Percentiles rank a stretch among this genome's conserved stretches.
phyloP scores from a whole-genome alignment of 2,329 filamentous ascomycete species.

The Raffaelea ambrosiae region DNA sequence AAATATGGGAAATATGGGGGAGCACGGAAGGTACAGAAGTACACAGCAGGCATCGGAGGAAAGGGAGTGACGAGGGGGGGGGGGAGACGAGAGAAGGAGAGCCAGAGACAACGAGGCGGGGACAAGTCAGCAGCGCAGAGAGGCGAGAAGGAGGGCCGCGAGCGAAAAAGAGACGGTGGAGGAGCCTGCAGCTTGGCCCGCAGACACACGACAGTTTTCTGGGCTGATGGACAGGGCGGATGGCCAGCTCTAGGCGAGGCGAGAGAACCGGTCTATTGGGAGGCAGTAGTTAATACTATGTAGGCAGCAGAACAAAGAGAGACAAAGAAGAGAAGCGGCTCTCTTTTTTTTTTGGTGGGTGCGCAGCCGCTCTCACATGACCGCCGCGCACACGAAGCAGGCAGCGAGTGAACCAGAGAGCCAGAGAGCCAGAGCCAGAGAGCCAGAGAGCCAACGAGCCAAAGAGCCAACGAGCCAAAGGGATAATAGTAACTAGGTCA shows the following conservation, averaged over 20 bases:
- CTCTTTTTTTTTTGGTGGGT: no score
- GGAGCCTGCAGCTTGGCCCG: background rate
- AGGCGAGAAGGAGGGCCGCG: background rate
- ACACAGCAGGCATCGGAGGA: background rate
- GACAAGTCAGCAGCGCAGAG: no score
- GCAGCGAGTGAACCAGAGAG: no score
- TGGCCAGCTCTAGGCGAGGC: background rate
- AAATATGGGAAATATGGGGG: background rate
- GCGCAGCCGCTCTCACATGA: no score
- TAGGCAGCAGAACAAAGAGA: no score
- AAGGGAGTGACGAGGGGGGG: background rate
- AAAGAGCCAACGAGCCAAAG: no score
- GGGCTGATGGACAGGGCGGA: background rate
- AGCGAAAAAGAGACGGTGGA: background rate
- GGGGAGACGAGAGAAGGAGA: background rate
- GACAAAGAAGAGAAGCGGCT: background rate
- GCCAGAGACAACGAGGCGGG: background rate
- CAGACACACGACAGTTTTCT: background rate
- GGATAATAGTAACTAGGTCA: no score
- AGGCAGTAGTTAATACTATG: no score
- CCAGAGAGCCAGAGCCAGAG: no score
- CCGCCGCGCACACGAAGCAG: no score
- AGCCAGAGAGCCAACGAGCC: no score
- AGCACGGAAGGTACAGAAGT: background rate
- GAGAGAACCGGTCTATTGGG: no score